Base-by-base conservation (phyloP, 1,284 basidiomycete species). In the Neolentinus lepideus region DNA sequence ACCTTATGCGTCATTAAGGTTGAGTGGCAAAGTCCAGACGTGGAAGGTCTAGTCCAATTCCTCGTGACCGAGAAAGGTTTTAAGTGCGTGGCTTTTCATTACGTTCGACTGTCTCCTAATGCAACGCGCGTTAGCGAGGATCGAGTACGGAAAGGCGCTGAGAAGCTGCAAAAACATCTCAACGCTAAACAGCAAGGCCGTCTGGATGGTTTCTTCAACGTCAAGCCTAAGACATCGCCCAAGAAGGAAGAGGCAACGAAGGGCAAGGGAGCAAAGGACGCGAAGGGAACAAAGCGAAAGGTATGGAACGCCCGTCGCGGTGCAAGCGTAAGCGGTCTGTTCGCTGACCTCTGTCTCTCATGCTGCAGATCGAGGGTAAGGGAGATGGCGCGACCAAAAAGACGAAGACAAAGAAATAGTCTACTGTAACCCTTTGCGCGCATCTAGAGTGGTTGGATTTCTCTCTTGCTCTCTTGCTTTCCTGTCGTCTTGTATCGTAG, bases 11-110 rank as follows among this genome's bases (percentile, higher is more conserved):
- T n/a, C 52, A 35, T 36, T 43, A 54, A 96, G 89, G 77, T 98
- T 53, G 94, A 98, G 62, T 99, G 96, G 96, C 92, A 88, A 60
- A 79, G 81, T 59, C 97, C 97, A 2, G 94, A 99, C 61, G 78
- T 94, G 0, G 95, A 98, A 22, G 97, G 94, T 1, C 78, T 99
- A 6, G 88, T 99, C 16, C 84, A 98, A 54, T 99, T 99, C 73
- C 71, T 99, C 25, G 96, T 98, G 21, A 85, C 76, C 46, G 92
- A 98, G 65, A 98, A 98, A 69, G 96, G 97, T 1, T 99, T 99
- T 82, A 96, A 90, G 94, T 96, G 63, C 36, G 64, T 66, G n/a
- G n/a, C 36, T 53, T 38, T 38, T 27, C 52, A 26, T 35, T 25
- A 35, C n/a, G 51, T 51, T 54, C 47, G 26, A 45, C 47, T 50